Percentiles rank a stretch among this genome's conserved stretches.
phyloP scores from a whole-genome alignment of 495 filamentous ascomycete species.

The Evernia prunastri region DNA sequence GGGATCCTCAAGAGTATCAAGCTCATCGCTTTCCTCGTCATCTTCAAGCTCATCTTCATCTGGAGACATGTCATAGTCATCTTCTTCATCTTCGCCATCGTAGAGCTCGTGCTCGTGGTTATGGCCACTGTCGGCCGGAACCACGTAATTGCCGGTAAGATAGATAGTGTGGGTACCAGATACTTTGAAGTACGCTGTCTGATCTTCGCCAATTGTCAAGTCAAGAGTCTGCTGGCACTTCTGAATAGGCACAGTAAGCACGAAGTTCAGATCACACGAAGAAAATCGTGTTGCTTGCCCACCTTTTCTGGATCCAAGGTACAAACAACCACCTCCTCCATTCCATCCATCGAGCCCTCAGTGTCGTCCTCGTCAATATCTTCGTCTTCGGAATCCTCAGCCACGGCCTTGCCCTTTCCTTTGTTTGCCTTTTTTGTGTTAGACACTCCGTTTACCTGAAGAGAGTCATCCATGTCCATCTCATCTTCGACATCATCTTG shows the following conservation, averaged over 20 bases:
- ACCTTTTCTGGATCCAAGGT: slow-evolving; percentile 83
- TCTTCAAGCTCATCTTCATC: slow-evolving; percentile 67
- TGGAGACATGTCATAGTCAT: slow-evolving; percentile 75
- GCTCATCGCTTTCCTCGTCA: slow-evolving; percentile 75
- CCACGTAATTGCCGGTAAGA: slow-evolving; percentile 92
- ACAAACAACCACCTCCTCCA: slow-evolving; percentile 88
- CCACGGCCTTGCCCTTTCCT: slow-evolving; percentile 72
- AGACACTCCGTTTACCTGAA: slow-evolving; percentile 57
- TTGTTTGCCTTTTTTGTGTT: slow-evolving; percentile 52
- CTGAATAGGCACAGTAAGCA: slow-evolving; percentile 46
- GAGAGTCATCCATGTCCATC: slow-evolving; percentile 54
- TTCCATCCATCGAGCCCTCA: slow-evolving; percentile 50
- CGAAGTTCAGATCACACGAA: neutral
- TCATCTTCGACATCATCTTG: slow-evolving; percentile 47
- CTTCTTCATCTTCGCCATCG: slow-evolving; percentile 58
- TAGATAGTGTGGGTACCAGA: slow-evolving; percentile 82
- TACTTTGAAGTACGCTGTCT: slow-evolving; percentile 85
- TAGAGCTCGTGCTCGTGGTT: slow-evolving; percentile 46
- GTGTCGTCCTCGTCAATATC: slow-evolving; percentile 52
- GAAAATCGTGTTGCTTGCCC: slow-evolving; percentile 24
- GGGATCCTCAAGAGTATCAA: slow-evolving; percentile 71
- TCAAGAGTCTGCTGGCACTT: slow-evolving; percentile 93
- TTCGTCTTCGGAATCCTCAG: slow-evolving; percentile 57
- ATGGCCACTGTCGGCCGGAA: slow-evolving; percentile 48
- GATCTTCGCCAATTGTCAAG: slow-evolving; percentile 77